These are phyloP conservation scores for Fusarium zealandicum DNA, from an alignment of 2,329 filamentous ascomycete genomes.

Conservation along the genomic window DNA sequence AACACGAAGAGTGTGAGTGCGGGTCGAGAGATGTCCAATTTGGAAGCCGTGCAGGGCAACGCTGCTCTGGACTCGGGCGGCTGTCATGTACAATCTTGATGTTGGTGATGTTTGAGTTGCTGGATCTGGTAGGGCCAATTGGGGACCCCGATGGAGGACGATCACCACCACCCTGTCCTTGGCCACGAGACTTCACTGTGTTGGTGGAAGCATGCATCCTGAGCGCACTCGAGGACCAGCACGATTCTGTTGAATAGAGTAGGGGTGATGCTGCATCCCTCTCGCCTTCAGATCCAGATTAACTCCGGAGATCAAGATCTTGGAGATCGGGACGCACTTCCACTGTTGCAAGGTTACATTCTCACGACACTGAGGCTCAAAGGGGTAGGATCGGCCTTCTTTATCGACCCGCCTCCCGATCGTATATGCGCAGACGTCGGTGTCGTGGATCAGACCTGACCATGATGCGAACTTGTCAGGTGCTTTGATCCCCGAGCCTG, in stretches of 20 bases:
- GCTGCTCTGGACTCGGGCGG: neutral
- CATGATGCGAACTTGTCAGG: conserved; percentile 1
- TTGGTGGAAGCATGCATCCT: conserved; percentile 13
- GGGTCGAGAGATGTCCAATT: conserved; percentile 3
- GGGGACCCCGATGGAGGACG: conserved; percentile 1
- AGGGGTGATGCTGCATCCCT: conserved; percentile 5
- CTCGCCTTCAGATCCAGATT: conserved; percentile 8
- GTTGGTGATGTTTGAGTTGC: conserved; percentile 11
- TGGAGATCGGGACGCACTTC: neutral
- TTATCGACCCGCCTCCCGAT: conserved; percentile 4
- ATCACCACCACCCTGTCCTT: conserved; percentile 6
- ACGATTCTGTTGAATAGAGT: neutral
- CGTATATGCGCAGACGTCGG: conserved; percentile 3
- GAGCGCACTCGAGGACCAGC: too few relatives aligned
- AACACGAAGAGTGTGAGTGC: neutral
- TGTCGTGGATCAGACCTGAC: too few relatives aligned
- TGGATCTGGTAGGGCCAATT: conserved; percentile 5
- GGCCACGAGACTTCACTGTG: conserved; percentile 5
- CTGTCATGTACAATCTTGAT: conserved; percentile 3
- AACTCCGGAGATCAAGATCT: conserved; percentile 2
- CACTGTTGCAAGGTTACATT: conserved; percentile 7
- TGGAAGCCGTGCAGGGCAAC: conserved; percentile 13
- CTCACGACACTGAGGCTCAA: neutral
- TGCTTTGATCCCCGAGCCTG: conserved; percentile 4
- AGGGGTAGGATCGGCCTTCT: neutral